Base-by-base conservation (phyloP, 768 basidiomycete species). In the Daedaleopsis sinensis region DNA sequence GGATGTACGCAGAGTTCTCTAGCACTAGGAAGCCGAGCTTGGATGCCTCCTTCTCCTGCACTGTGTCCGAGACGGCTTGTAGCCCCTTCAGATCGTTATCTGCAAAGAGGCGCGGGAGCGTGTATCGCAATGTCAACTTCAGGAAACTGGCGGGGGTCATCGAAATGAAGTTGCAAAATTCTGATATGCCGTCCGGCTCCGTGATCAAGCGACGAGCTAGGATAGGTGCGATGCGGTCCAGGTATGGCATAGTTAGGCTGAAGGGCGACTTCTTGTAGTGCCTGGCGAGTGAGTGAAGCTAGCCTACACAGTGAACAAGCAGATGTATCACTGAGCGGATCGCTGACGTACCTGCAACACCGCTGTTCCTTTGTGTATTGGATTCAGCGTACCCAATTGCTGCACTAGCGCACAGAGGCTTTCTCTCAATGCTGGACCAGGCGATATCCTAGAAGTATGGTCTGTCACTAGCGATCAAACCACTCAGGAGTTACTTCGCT, bases 41-140 rank as follows among this genome's bases (percentile, higher is more conserved):
- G 52, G 72, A 73, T 18, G 73, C 75, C 7, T 89, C 69, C 54
- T 86, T 82, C 47, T 72, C 76, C 42, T 16, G 23, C 9, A 36
- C 24, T 13, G 18, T 21, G 12, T 38, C 12, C 3, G 87, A 78
- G n/a, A 96, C 81, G 13, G 79, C 78, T 37, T 85, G 80, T 19
- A 96, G 78, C 0, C 85, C 83, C 52, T 77, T 80, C 23, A 73
- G 62, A 44, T 92, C 85, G 63, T 84, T 80, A 46, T 78, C 77
- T 9, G 84, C 87, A 70, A 91, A 90, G 38, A 95, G 72, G 19
- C 77, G 75, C 0, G 94, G 94, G 7, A 94, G 80, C 1, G 86
- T 90, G 58, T 84, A 80, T 13, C 80, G 69, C 21, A 89, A 79
- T 1, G 87, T 90, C 27, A 84, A 79, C 2, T 81, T 75, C 50